Evolutionary conservation across 148 eudicot genomes (phyloP).

Genomic region (Linanthus parryae): DNA sequence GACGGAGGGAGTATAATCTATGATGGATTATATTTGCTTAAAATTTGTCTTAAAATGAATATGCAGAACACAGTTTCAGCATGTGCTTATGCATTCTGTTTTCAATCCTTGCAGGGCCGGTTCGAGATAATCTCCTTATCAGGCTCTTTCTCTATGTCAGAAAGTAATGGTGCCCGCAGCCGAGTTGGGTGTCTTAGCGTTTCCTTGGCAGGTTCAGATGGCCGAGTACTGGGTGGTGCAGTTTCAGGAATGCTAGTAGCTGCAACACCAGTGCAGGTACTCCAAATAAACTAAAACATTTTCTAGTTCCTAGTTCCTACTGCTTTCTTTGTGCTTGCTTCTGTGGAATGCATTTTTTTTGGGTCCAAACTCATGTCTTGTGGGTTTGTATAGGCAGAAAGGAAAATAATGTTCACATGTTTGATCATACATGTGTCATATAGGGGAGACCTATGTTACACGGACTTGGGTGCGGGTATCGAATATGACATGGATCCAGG

Average conservation of each 20-base stretch:
- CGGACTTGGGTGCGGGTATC: no score
- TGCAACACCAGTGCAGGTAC: constrained; percentile 86
- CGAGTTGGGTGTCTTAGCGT: constrained; percentile 68
- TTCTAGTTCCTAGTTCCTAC: neutral
- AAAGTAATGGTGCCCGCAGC: constrained; percentile 46
- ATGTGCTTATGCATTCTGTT: neutral
- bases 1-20: no score
- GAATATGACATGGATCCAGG: no score
- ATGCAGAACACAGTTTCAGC: no score
- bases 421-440: no score
- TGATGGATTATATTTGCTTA: no score
- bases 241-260: constrained; percentile 73
- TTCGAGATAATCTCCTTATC: constrained; percentile 85
- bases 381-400: no score
- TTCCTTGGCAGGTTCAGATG: constrained; percentile 82
- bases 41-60: no score
- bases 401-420: no score
- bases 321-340: neutral
- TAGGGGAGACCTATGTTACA: no score
- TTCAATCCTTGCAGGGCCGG: constrained; percentile 57
- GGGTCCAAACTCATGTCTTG: no score
- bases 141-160: constrained; percentile 68
- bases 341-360: no score
- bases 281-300: neutral
- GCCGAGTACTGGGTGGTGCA: constrained; percentile 82